phyloP scores from a whole-genome alignment of 148 eudicot species.

The Spergularia marina region DNA sequence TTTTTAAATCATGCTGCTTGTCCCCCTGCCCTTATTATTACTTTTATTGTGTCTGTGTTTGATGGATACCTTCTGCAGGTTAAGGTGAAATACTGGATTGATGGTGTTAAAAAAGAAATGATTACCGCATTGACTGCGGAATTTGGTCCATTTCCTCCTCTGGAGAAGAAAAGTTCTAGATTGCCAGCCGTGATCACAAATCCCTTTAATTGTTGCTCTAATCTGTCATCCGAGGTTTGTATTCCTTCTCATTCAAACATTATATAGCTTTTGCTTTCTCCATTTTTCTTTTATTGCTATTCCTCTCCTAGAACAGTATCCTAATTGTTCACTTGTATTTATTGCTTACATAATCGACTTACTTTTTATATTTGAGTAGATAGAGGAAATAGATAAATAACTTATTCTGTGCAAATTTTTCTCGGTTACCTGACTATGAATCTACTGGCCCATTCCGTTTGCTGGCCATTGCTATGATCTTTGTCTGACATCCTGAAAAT shows the following conservation, averaged over 20 bases:
- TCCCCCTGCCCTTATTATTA: too few species aligned
- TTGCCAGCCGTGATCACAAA: conserved; percentile 38
- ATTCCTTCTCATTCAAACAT: not conserved
- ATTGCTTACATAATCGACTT: not conserved
- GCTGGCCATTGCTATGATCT: not conserved
- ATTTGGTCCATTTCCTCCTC: conserved; percentile 66
- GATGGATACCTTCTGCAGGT: conserved; percentile 40
- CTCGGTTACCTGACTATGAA: not conserved
- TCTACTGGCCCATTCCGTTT: not conserved
- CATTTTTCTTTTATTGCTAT: not conserved
- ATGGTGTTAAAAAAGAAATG: conserved; percentile 52
- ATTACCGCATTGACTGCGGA: conserved; percentile 53
- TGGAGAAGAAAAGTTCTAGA: conserved; percentile 37
- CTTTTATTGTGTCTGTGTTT: not conserved
- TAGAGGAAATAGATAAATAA: not conserved
- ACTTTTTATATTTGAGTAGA: not conserved
- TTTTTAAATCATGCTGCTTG: not conserved
- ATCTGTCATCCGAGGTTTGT: conserved; percentile 48
- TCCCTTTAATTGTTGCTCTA: conserved; percentile 66
- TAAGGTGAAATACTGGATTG: conserved; percentile 59
- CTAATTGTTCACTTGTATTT: not conserved
- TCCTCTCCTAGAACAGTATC: too few species aligned
- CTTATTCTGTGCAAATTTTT: not conserved
- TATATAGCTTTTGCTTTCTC: not conserved
- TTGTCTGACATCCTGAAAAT: not conserved